A percentile compares a stretch with the other conserved stretches of the same genome.
Evolutionary conservation across 129 eudicot species (phyloP).

Genomic region (Tagetes erecta): DNA sequence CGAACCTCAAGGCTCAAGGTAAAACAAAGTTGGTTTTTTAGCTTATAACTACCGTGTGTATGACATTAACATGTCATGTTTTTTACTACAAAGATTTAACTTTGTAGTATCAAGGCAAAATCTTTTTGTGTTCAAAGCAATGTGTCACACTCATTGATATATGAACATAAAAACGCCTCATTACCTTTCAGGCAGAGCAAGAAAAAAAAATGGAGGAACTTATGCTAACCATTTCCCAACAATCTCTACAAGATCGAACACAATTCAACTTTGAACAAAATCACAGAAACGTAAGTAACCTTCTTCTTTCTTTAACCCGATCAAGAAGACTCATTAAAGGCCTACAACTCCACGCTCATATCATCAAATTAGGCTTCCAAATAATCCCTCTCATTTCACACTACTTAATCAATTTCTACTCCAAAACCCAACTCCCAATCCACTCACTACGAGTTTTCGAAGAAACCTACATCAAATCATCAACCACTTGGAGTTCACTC

Average conservation of each 20-base stretch:
- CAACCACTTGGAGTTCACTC: slow-evolving; percentile 90
- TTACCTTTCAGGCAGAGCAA: too few species aligned
- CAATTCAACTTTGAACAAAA: slow-evolving; percentile 40
- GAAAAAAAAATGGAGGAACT: too few species aligned
- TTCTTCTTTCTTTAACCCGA: slow-evolving; percentile 51
- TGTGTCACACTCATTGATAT: too few species aligned
- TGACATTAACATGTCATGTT: too few species aligned
- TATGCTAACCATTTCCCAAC: slow-evolving; percentile 21
- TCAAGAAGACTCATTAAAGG: slow-evolving; percentile 55
- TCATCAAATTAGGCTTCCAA: slow-evolving; percentile 69
- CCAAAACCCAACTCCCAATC: slow-evolving; percentile 67
- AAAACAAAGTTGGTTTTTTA: too few species aligned
- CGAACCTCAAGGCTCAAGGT: too few species aligned
- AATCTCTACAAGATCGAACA: slow-evolving; percentile 23
- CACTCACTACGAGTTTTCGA: slow-evolving; percentile 52
- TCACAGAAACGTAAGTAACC: slow-evolving; percentile 44
- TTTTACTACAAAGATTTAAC: too few species aligned
- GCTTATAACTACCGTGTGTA: too few species aligned
- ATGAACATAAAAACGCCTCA: too few species aligned
- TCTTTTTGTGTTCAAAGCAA: too few species aligned
- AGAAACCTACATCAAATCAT: slow-evolving; percentile 55
- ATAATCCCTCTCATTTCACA: slow-evolving; percentile 65
- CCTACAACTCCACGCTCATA: slow-evolving; percentile 63
- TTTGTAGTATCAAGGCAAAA: too few species aligned
- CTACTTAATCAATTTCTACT: slow-evolving; percentile 79